Conservation (phyloP, 305 asterid species). For the Striga hermonthica region DNA sequence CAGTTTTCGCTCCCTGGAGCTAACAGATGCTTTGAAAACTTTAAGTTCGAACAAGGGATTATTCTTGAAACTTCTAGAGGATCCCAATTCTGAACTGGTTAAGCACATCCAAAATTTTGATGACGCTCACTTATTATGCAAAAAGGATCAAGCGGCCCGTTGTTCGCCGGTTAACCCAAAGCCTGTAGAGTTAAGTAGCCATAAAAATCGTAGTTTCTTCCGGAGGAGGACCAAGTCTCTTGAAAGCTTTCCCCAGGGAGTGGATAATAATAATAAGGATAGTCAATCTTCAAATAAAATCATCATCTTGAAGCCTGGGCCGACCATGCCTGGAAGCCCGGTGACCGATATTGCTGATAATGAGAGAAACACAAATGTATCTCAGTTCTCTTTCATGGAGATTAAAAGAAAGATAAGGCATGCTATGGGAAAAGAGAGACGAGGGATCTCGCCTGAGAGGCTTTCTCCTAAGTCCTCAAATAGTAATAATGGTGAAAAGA, state of each 20-base stretch:
- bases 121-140: slow-evolving; percentile 38
- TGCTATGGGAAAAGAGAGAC: slow-evolving; percentile 74
- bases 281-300: slow-evolving; percentile 55
- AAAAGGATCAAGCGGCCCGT: slow-evolving; percentile 31
- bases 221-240: slow-evolving; percentile 77
- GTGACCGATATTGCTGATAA: slow-evolving; percentile 32
- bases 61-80: slow-evolving; percentile 60
- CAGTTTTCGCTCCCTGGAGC: slow-evolving; percentile 35
- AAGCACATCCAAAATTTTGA: slow-evolving; percentile 53
- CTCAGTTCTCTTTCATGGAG: slow-evolving; percentile 79
- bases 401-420: slow-evolving; percentile 78
- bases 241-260: slow-evolving; percentile 47
- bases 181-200: slow-evolving; percentile 47
- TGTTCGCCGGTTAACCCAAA: slow-evolving; percentile 22
- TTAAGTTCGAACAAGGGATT: slow-evolving; percentile 54
- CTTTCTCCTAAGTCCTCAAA: slow-evolving; percentile 43
- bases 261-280: slow-evolving; percentile 40
- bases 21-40: slow-evolving; percentile 59
- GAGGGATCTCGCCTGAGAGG: slow-evolving; percentile 10
- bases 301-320: slow-evolving; percentile 72
- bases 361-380: slow-evolving; percentile 33
- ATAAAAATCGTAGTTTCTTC: slow-evolving; percentile 57
- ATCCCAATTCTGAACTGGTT: slow-evolving; percentile 52
- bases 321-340: slow-evolving; percentile 43
- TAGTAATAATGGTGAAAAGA: slow-evolving; percentile 42